Evolutionary conservation across 306 rosid species (phyloP).

Genomic region (Lathyrus aphaca): DNA sequence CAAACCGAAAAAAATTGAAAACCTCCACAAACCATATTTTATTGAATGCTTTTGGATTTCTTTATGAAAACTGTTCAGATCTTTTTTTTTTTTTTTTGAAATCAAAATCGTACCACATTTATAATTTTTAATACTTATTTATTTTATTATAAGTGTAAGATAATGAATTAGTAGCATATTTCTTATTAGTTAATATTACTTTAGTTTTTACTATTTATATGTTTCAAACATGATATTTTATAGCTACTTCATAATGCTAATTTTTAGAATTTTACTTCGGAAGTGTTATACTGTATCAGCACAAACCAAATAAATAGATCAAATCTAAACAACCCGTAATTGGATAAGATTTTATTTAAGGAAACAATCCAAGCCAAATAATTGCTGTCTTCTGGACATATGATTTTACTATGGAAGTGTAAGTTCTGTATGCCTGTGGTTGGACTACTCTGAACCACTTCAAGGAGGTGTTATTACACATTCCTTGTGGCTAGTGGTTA

Average conservation of each 20-base stretch:
- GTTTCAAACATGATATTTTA: not conserved
- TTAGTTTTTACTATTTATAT: not conserved
- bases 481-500: constrained; percentile 8
- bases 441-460: constrained; percentile 22
- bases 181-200: not conserved
- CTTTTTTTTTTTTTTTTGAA: not conserved
- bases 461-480: not conserved
- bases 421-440: not conserved
- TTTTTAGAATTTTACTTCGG: not conserved
- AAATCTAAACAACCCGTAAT: not conserved
- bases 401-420: constrained; percentile 1
- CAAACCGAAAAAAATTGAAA: not conserved
- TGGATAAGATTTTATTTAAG: not conserved
- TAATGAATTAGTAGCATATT: not conserved
- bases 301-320: not conserved
- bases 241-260: not conserved
- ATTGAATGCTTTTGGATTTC: not conserved
- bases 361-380: not conserved
- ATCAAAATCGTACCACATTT: not conserved
- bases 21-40: not conserved
- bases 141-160: not conserved
- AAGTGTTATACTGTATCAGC: too few species aligned
- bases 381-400: not conserved
- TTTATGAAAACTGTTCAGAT: not conserved
- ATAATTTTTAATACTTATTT: constrained; percentile 1